Conservation (phyloP, 305 asterid genomes). For the Fraxinus paxiana region DNA sequence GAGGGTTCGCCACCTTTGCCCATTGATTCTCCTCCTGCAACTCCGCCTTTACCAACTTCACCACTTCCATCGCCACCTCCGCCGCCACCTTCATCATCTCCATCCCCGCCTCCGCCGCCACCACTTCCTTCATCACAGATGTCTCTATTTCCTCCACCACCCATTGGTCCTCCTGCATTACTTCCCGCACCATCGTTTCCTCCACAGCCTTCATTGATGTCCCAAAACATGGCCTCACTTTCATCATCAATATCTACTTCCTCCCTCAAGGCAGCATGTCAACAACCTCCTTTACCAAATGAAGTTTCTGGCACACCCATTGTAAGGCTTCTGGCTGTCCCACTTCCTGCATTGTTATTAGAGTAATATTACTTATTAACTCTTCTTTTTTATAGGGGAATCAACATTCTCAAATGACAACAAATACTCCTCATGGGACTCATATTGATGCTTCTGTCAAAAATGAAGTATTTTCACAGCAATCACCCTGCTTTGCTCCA, state of each 20-base stretch:
- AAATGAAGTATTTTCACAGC: slow-evolving; percentile 47
- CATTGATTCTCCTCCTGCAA: slow-evolving; percentile 67
- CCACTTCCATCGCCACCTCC: slow-evolving; percentile 52
- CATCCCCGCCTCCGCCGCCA: slow-evolving; percentile 38
- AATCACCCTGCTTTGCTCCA: slow-evolving; percentile 52
- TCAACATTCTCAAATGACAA: slow-evolving; percentile 38
- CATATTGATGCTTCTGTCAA: slow-evolving; percentile 46
- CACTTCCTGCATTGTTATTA: neutral
- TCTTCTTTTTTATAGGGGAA: slow-evolving; percentile 45
- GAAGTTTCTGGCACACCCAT: slow-evolving; percentile 43
- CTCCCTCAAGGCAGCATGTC: slow-evolving; percentile 38
- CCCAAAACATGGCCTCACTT: slow-evolving; percentile 46
- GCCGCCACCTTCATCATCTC: slow-evolving; percentile 43
- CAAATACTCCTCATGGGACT: slow-evolving; percentile 41
- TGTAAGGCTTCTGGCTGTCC: slow-evolving; percentile 41
- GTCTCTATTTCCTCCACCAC: slow-evolving; percentile 41
- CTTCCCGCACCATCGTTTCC: slow-evolving; percentile 45
- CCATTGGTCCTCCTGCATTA: slow-evolving; percentile 41
- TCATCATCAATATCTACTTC: slow-evolving; percentile 46
- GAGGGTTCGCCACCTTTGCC: slow-evolving; percentile 90
- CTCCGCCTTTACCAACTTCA: slow-evolving; percentile 83
- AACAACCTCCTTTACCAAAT: slow-evolving; percentile 37
- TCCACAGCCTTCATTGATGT: slow-evolving; percentile 43
- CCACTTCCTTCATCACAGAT: slow-evolving; percentile 45
- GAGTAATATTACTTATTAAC: slow-evolving; percentile 3